A percentile compares a stretch with the other conserved stretches of the same genome.
Conservation (phyloP, 768 basidiomycete genomes). For the Termitomyces sp. region DNA sequence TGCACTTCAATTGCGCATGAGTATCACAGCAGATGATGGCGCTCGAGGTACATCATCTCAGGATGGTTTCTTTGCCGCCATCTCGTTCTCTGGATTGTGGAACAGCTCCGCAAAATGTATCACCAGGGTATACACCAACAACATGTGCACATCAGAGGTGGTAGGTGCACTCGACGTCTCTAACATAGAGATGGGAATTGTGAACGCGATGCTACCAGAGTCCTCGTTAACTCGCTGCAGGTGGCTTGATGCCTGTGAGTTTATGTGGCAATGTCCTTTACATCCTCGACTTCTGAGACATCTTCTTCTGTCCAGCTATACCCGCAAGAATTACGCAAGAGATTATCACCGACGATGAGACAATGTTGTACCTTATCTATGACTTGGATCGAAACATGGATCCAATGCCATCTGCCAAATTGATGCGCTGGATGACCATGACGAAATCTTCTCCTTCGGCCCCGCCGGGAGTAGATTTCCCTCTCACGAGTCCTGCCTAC, state of each 20-base stretch:
- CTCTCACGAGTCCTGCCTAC: constrained; percentile 12
- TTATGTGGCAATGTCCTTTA: constrained; percentile 9
- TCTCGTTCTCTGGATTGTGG: constrained; percentile 56
- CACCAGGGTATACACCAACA: constrained; percentile 55
- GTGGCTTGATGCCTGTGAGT: constrained; percentile 68
- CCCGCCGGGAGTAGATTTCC: constrained; percentile 2
- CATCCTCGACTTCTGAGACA: constrained; percentile 17
- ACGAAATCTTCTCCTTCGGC: constrained; percentile 11
- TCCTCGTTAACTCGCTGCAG: constrained; percentile 63
- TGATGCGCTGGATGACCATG: constrained; percentile 44
- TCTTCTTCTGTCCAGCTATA: constrained; percentile 37
- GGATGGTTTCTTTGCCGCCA: constrained; percentile 59
- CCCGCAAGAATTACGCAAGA: constrained; percentile 66
- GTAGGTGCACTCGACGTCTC: constrained; percentile 46
- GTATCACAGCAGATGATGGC: constrained; percentile 54
- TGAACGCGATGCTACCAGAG: constrained; percentile 61
- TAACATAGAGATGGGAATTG: constrained; percentile 44
- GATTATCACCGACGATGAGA: constrained; percentile 60
- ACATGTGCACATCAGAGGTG: constrained; percentile 51
- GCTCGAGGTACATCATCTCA: constrained; percentile 49
- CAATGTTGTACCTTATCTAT: constrained; percentile 63
- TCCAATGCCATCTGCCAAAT: constrained; percentile 55
- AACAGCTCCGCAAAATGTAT: constrained; percentile 54
- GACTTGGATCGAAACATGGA: constrained; percentile 59
- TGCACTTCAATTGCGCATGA: constrained; percentile 53